These are phyloP conservation scores for Plantago rigida DNA, from an alignment of 305 asterid species.

Conservation along the genomic window DNA sequence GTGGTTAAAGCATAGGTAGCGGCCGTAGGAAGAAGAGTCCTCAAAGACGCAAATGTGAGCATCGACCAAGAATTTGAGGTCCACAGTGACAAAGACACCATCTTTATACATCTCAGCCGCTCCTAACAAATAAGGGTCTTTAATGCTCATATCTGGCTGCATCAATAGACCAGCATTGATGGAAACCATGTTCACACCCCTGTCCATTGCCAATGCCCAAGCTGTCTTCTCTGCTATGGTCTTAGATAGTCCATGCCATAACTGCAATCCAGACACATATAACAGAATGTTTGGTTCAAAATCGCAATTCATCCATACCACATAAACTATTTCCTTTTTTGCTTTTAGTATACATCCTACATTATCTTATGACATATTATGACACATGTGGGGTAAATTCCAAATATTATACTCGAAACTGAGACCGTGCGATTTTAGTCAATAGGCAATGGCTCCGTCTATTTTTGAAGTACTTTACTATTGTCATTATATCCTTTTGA, in stretches of 20 bases:
- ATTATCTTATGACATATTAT: too few relatives aligned
- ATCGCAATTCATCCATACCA: background rate
- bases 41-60: constrained; percentile 87
- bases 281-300: constrained; percentile 1
- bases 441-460: too few relatives aligned
- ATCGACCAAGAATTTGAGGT: constrained; percentile 58
- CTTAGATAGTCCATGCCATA: constrained; percentile 85
- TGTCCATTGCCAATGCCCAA: constrained; percentile 92
- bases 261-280: constrained; percentile 28
- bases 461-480: too few relatives aligned
- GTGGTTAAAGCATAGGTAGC: constrained; percentile 70
- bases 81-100: constrained; percentile 77
- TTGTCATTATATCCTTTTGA: too few relatives aligned
- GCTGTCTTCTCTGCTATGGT: constrained; percentile 85
- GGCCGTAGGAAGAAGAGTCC: constrained; percentile 68
- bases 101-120: constrained; percentile 81
- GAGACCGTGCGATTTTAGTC: too few relatives aligned
- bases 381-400: too few relatives aligned
- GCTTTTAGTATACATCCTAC: too few relatives aligned
- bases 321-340: too few relatives aligned
- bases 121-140: constrained; percentile 75
- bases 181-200: constrained; percentile 77
- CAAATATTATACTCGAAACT: background rate
- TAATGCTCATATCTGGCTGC: constrained; percentile 50
- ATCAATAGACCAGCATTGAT: constrained; percentile 63